Evolutionary conservation across 1,284 basidiomycete genomes (phyloP).

Genomic region (Pseudozyma thailandica): DNA sequence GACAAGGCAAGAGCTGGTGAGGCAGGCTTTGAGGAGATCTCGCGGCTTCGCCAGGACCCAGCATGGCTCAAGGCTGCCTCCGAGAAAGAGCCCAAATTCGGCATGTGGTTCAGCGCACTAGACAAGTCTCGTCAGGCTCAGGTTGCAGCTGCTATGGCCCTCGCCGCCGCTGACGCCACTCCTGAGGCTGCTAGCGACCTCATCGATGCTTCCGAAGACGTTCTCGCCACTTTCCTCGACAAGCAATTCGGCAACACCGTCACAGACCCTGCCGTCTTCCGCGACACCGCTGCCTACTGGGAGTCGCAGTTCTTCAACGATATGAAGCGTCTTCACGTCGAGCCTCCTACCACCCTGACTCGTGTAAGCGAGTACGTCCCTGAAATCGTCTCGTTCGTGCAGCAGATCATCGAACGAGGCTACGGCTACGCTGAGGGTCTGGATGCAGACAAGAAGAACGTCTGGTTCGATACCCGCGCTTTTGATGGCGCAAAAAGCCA

Average conservation of each 20-base stretch:
- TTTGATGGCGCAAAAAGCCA: slow-evolving; percentile 77
- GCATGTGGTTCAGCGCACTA: slow-evolving; percentile 63
- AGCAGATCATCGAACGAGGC: slow-evolving; percentile 86
- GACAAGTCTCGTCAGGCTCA: slow-evolving; percentile 60
- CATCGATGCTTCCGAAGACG: slow-evolving; percentile 61
- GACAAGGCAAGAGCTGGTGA: slow-evolving; percentile 54
- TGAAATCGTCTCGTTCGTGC: slow-evolving; percentile 89
- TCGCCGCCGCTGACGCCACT: slow-evolving; percentile 47
- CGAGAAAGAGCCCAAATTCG: slow-evolving; percentile 62
- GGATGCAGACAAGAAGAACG: slow-evolving; percentile 67
- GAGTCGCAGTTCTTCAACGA: slow-evolving; percentile 90
- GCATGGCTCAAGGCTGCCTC: slow-evolving; percentile 53
- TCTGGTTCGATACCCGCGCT: slow-evolving; percentile 91
- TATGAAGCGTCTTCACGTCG: slow-evolving; percentile 87
- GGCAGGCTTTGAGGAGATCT: slow-evolving; percentile 62
- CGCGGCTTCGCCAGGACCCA: slow-evolving; percentile 45
- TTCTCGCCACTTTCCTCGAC: slow-evolving; percentile 57
- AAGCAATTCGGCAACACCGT: slow-evolving; percentile 75
- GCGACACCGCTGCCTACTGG: slow-evolving; percentile 87
- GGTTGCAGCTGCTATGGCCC: slow-evolving; percentile 60
- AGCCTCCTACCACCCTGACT: slow-evolving; percentile 88
- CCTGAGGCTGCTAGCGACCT: slow-evolving; percentile 40
- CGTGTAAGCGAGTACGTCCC: slow-evolving; percentile 97
- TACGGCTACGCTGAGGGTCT: slow-evolving; percentile 77
- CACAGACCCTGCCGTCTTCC: slow-evolving; percentile 86